Percentiles rank a stretch among this genome's conserved stretches.
Evolutionary conservation across 2,329 filamentous ascomycete genomes (phyloP).

Genomic region (Claviceps sp.): DNA sequence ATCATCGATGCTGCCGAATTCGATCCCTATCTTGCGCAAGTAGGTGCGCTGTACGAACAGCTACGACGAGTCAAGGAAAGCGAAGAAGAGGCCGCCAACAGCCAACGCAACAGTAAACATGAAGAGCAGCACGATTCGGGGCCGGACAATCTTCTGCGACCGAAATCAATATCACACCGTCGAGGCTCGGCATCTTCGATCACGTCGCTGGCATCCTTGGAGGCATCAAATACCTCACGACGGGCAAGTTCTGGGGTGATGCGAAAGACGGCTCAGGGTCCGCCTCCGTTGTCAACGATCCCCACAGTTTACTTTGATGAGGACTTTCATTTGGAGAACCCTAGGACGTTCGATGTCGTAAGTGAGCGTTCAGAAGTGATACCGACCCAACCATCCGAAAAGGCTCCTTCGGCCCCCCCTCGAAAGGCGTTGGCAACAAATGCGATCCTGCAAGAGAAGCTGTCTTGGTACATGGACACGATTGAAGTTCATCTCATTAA

Average conservation of each 20-base stretch:
- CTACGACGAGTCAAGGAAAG: conserved; percentile 72
- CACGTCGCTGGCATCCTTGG: conserved; percentile 36
- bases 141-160: conserved; percentile 34
- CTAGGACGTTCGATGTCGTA: conserved; percentile 88
- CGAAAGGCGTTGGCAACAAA: conserved; percentile 89
- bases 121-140: conserved; percentile 28
- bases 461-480: conserved; percentile 99
- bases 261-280: conserved; percentile 52
- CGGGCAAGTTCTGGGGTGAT: conserved; percentile 34
- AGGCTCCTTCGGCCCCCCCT: conserved; percentile 47
- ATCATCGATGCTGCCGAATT: conserved; percentile 72
- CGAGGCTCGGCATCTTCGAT: conserved; percentile 29
- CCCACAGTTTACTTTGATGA: conserved; percentile 90
- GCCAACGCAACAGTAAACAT: conserved; percentile 24
- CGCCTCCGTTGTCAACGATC: conserved; percentile 82
- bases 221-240: conserved; percentile 28
- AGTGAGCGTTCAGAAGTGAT: conserved; percentile 96
- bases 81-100: conserved; percentile 46
- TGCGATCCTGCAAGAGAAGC: conserved; percentile 91
- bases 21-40: conserved; percentile 68
- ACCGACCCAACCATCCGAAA: conserved; percentile 43
- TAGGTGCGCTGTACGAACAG: conserved; percentile 79
- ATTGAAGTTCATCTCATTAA: conserved; percentile 95
- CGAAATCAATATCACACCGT: conserved; percentile 20
- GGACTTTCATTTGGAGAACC: conserved; percentile 89